Evolutionary conservation across 108 stramenopile species (phyloP).

Genomic region (Parietichytrium sp.): DNA sequence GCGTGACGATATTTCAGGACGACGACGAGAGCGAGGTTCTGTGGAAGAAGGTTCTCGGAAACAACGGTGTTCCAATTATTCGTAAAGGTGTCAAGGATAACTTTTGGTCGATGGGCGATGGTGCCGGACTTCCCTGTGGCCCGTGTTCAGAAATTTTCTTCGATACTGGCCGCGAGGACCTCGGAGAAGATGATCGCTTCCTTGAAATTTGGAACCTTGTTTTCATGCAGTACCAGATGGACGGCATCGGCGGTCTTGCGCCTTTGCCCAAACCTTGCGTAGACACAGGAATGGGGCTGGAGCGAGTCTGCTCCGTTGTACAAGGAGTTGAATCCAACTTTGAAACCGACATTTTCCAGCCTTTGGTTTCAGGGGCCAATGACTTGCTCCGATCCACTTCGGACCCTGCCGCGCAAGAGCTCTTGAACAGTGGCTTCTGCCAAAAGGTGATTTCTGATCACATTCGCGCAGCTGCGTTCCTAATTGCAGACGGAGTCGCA

Average conservation of each 20-base stretch:
- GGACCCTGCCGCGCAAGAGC: slow-evolving; percentile 82
- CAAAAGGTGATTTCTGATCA: slow-evolving; percentile 98
- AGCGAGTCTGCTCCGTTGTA: slow-evolving; percentile 88
- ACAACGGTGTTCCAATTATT: slow-evolving; percentile 51
- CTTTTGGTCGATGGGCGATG: slow-evolving; percentile 99
- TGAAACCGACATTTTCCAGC: slow-evolving; percentile 95
- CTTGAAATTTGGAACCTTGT: slow-evolving; percentile 99
- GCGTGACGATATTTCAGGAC: slow-evolving; percentile 60
- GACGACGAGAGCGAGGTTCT: slow-evolving; percentile 59
- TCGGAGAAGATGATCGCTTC: slow-evolving; percentile 89
- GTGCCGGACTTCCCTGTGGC: slow-evolving; percentile 87
- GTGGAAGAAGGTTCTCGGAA: slow-evolving; percentile 55
- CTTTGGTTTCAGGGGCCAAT: slow-evolving; percentile 78
- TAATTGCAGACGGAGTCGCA: slow-evolving; percentile 97
- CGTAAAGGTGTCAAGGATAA: slow-evolving; percentile 75
- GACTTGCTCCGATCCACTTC: too few relatives aligned
- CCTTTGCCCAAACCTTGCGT: slow-evolving; percentile 91
- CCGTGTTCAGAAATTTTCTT: slow-evolving; percentile 98
- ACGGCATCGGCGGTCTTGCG: slow-evolving; percentile 78
- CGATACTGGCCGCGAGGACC: slow-evolving; percentile 89
- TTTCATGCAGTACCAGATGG: slow-evolving; percentile 98
- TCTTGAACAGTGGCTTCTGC: slow-evolving; percentile 84
- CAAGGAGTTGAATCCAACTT: slow-evolving; percentile 92
- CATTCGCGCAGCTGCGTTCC: slow-evolving; percentile 88
- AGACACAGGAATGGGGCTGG: slow-evolving; percentile 99